A percentile compares a stretch with the other conserved stretches of the same genome.
phyloP scores from a whole-genome alignment of 805 yeast genomes.

The Metschnikowia gruessii region DNA sequence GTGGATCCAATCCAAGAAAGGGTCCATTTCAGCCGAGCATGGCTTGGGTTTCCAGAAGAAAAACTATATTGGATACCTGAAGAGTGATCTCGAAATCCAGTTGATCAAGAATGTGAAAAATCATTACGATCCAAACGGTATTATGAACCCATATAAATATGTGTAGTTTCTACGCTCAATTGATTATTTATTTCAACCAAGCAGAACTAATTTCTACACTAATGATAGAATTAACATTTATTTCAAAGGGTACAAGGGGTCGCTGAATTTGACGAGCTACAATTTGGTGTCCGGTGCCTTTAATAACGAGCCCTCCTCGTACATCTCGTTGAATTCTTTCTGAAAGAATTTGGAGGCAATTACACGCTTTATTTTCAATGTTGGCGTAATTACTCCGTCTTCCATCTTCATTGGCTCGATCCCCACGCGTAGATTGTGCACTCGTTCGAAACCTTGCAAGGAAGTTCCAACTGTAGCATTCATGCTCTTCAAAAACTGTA shows the following conservation, averaged over 20 bases:
- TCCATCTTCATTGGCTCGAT: conserved; percentile 62
- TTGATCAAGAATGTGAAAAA: conserved; percentile 76
- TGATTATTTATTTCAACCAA: background rate
- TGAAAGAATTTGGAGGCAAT: conserved; percentile 27
- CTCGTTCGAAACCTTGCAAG: conserved; percentile 61
- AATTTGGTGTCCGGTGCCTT: conserved; percentile 20
- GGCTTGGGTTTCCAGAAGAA: conserved; percentile 97
- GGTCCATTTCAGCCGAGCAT: conserved; percentile 96
- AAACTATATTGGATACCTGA: conserved; percentile 82
- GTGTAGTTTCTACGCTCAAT: conserved; percentile 26
- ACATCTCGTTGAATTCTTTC: conserved; percentile 11
- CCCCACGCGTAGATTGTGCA: conserved; percentile 51
- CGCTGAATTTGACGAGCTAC: conserved; percentile 2
- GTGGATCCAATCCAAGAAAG: conserved; percentile 69
- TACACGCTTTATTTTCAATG: conserved; percentile 49
- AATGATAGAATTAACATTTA: too few species aligned
- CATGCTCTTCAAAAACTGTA: conserved; percentile 34
- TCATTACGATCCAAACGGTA: conserved; percentile 87
- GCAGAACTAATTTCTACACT: too few species aligned
- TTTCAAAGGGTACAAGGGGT: background rate
- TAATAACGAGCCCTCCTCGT: conserved; percentile 35
- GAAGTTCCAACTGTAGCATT: conserved; percentile 33
- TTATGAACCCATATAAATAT: conserved; percentile 93
- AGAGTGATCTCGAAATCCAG: conserved; percentile 63
- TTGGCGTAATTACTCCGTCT: conserved; percentile 65